Base-by-base conservation (phyloP, 768 basidiomycete species). In the Suillus weaverae region DNA sequence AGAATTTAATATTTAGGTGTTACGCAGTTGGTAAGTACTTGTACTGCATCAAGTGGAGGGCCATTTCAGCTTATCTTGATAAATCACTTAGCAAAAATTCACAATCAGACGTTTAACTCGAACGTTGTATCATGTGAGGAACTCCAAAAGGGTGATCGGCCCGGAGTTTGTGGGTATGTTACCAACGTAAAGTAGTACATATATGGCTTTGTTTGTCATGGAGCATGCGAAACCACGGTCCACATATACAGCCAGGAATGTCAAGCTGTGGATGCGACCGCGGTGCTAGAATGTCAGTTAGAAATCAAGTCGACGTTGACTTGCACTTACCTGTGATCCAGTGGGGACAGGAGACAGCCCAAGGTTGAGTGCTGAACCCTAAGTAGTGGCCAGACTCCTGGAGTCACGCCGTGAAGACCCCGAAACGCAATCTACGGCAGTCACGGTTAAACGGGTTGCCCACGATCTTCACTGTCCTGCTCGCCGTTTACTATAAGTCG, bases 341-440 rank as follows among this genome's bases (percentile, higher is more conserved):
- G 39, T 41, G 39, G 39, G 20, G 20, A 9, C 9, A n/a, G 20
- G 44, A 46, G n/a, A n/a, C 20, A 1, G 6, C 39, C 39, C 26
- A 26, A 26, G 26, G 26, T 41, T 41, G 44, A 26, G 13, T 2
- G 26, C 26, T 26, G 26, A 26, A 2, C 26, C 22, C 22, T 5
- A 22, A 48, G n/a, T 46, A 41, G 39, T 41, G 41, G 33, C 35
- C 7, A 5, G 8, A 22, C 16, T 39, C 18, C 18, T 30, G 38
- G 38, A 39, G 56, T 41, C 39, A 32, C 38, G 18, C 57, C 18
- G 39, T n/a, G 39, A 59, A 41, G 57, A 59, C 57, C 57, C 57
- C 57, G 57, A 39, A 41, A 59, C 39, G 48, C 18, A 13, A 36
- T 16, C 32, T 8, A 22, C n/a, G 54, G 33, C 13, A 30, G 38